Evolutionary conservation across 2,329 filamentous ascomycete genomes (phyloP).

Genomic region (Polychaeton citri): DNA sequence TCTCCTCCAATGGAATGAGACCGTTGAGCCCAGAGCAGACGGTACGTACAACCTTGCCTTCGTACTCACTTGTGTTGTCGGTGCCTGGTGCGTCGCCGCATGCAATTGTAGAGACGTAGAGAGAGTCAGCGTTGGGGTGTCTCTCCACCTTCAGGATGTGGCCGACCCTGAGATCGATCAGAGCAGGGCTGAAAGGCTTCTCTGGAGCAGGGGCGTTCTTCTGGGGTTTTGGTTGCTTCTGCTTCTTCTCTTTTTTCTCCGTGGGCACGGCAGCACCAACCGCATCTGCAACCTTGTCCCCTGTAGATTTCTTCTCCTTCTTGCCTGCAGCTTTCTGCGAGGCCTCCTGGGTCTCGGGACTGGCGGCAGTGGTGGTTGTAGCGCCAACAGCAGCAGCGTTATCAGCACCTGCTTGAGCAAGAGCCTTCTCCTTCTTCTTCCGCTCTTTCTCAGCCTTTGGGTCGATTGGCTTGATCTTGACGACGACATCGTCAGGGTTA

Average conservation of each 20-base stretch:
- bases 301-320: conserved; percentile 37
- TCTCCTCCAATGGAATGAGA: conserved; percentile 80
- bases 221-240: conserved; percentile 66
- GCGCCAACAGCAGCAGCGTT: conserved; percentile 35
- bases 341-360: conserved; percentile 27
- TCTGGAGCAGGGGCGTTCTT: conserved; percentile 47
- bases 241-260: conserved; percentile 64
- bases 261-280: conserved; percentile 28
- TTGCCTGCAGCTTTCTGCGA: conserved; percentile 20
- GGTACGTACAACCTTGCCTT: conserved; percentile 82
- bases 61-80: conserved; percentile 82
- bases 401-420: conserved; percentile 37
- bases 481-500: conserved; percentile 66
- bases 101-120: conserved; percentile 90
- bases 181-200: conserved; percentile 64
- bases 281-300: conserved; percentile 36
- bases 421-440: conserved; percentile 88
- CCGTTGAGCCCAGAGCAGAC: conserved; percentile 96
- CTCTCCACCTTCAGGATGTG: conserved; percentile 93
- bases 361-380: conserved; percentile 27
- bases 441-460: conserved; percentile 93
- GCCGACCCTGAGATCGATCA: conserved; percentile 91
- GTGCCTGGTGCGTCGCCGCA: conserved; percentile 77
- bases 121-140: conserved; percentile 91
- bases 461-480: conserved; percentile 78